These are phyloP conservation scores for Aspergillus sp. DNA, from an alignment of 2,329 filamentous ascomycete genomes.

Conservation along the genomic window DNA sequence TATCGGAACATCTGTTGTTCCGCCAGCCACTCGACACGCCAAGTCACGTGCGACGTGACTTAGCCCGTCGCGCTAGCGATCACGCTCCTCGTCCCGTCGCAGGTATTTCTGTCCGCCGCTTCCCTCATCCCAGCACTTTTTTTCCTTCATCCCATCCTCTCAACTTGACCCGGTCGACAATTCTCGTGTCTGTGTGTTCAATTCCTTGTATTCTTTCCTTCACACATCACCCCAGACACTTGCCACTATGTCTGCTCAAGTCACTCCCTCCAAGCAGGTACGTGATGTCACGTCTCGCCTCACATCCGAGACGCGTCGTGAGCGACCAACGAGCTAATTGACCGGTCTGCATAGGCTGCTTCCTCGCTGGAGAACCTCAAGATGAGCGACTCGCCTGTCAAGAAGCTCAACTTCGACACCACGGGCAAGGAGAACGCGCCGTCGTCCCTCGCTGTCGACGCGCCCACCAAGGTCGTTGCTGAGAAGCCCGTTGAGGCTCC, in stretches of 20 bases:
- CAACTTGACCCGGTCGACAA: constrained; percentile 12
- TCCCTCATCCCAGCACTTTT: constrained; percentile 21
- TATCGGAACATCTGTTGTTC: constrained; percentile 7
- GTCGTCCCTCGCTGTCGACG: constrained; percentile 50
- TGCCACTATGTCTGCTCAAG: constrained; percentile 68
- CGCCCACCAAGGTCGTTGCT: constrained; percentile 56
- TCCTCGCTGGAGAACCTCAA: constrained; percentile 83
- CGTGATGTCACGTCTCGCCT: constrained; percentile 42
- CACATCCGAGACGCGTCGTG: constrained; percentile 30
- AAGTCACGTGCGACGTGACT: constrained; percentile 41
- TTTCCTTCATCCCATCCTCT: constrained; percentile 25
- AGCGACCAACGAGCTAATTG: constrained; percentile 39
- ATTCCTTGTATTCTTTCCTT: constrained; percentile 16
- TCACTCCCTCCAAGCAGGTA: constrained; percentile 74
- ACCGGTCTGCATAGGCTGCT: constrained; percentile 63
- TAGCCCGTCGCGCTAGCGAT: constrained; percentile 38
- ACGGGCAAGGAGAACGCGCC: constrained; percentile 79
- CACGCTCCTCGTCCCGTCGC: constrained; percentile 30
- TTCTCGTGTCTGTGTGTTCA: constrained; percentile 21
- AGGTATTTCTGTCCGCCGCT: constrained; percentile 32
- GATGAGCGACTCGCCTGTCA: constrained; percentile 81
- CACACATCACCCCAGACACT: constrained; percentile 27
- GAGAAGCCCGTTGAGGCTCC: constrained; percentile 43
- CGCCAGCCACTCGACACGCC: constrained; percentile 25
- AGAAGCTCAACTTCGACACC: constrained; percentile 78